Evolutionary conservation across 805 yeast genomes (phyloP), one percentile per base, ranked within the genome.

Genomic region (Nakazawaea laoshanensis): DNA sequence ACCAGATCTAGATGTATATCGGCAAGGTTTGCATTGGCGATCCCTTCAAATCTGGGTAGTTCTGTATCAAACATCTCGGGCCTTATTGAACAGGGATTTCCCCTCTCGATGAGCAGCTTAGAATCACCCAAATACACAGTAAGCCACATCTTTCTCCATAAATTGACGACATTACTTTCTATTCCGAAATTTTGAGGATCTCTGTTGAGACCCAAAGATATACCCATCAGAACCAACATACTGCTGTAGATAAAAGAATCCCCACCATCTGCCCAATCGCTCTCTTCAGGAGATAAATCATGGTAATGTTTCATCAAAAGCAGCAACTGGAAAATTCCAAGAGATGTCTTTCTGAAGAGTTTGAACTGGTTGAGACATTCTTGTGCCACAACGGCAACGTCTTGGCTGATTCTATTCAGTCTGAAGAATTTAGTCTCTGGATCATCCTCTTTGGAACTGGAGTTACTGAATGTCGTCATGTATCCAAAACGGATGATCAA

Each of bases 141-240:
- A 46, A 63, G 66, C 84, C 84, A 77, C 4, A 74, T 61, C 42
- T 72, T 75, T 33, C 44, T 44, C 55, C 57, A 53, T 15, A 53
- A 30, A 11, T 48, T 43, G n/a, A 19, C 24, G 13, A 28, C 10
- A 16, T 23, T 19, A 12, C 7, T 11, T 4, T 12, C 16, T 12
- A 20, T 13, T 13, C 18, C 30, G 7, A 17, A 24, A 11, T 17
- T 11, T 9, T 18, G 19, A 1, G 87, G 86, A 41, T 79, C 87
- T 43, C 86, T 61, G 47, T 79, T 77, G 17, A 79, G 47, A 0
- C 87, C 88, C 41, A 78, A 63, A 24, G 78, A 65, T 34, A 71
- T 63, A 0, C 79, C 83, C 80, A 79, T 74, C 45, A 77, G 84
- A 11, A 76, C 53, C 19, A 76, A 57, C 53, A 74, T 63, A 1